Evolutionary conservation across 2,329 filamentous ascomycete genomes (phyloP), one percentile per base, ranked within the genome.

Genomic region (Paradendryphiella salina): DNA sequence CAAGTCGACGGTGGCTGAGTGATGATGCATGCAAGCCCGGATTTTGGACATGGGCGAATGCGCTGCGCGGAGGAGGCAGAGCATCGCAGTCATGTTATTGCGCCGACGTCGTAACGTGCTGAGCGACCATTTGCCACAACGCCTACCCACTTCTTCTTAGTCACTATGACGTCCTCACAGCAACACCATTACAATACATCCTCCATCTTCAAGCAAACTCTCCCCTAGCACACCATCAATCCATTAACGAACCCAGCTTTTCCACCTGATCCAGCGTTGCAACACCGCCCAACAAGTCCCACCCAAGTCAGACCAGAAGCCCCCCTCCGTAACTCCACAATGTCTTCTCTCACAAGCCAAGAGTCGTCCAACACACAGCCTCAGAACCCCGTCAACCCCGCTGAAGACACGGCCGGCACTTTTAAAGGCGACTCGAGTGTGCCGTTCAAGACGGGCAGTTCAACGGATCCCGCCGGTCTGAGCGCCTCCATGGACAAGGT

Each of bases 261-360:
- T 5, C 18, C 1, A 2, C 3, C 17, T 29, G 8, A 23, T 23
- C 6, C 6, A 3, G 5, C 3, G 20, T 20, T 20, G 5, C 5
- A 20, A 5, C 5, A 20, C 20, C 20, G 20, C 20, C 20, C 20
- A 20, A 20, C 3, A 20, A 20, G 20, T 3, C 20, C 5, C 20
- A 3, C 5, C 20, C 20, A 20, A 5, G 5, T 20, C 20, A 7
- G 14, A 15, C 10, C 3, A 13, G 11, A 21, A 26, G 2, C 3
- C 29, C 13, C 21, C 18, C n/a, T 11, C 9, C 13, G 20, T 11
- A 10, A 32, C 5, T 33, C n/a, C 18, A 11, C 15, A n/a, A 56
- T 56, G 52, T 58, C 57, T 3, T 58, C 50, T 36, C 50, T 58
- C 9, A 60, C 55, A 10, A 17, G 37, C 17, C 57, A 60, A 54